Evolutionary conservation across 805 yeast genomes (phyloP), one percentile per base, ranked within the genome.

Genomic region (Myxozyma vanderwaltii): DNA sequence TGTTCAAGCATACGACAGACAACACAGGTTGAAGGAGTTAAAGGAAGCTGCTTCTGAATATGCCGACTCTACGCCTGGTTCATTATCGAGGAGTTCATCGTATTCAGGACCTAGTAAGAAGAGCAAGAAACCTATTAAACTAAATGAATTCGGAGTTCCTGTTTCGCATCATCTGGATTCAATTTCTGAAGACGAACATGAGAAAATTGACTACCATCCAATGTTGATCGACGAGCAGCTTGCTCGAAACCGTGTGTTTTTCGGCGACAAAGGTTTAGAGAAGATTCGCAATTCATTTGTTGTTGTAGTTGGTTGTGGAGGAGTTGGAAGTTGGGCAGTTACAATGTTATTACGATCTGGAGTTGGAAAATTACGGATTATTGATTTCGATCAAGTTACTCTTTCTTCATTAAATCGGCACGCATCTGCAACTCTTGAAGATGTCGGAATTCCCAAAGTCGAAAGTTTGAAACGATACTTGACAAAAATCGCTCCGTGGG

Each of bases 281-380:
- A 83, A 82, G 59, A 82, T 94, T 17, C 83, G 96, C 55, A 74
- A 79, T 12, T 86, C 89, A 69, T 80, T 82, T 56, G 81, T 91
- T 1, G 88, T 90, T 1, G 88, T 92, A 15, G 86, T 84, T 12
- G 99, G 99, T 31, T 94, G 92, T 17, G 99, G 99, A 59, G 99
- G 99, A 59, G 99, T 94, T 41, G 99, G 99, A 1, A 91, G 97
- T 0, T 91, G 97, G 92, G 96, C 86, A 24, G 86, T 88, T 12
- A 86, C 96, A 10, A 89, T 95, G 88, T 79, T 94, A 57, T 87
- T 88, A 1, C 84, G 99, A 68, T 88, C 96, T 17, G 99, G 99
- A 15, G 86, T 91, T 40, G 86, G 87, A 21, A 81, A 82, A 59
- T 72, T 94, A 54, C 81, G 91, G 66, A 80, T 94, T 57, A 84